Conservation (phyloP, 106 monocot species). For the Apostasia ramifera region DNA sequence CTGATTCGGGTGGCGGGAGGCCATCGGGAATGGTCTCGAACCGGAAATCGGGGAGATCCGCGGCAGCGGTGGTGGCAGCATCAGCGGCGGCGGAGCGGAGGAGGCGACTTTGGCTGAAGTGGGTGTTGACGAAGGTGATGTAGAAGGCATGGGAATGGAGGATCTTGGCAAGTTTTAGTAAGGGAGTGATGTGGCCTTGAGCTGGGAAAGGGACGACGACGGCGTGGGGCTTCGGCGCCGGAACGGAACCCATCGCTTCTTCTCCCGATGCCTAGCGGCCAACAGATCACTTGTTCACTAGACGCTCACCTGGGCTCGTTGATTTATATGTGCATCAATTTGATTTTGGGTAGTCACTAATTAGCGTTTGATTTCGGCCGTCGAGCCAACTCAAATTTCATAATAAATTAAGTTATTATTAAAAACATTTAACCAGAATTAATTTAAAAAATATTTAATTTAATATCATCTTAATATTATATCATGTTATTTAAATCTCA, state of each 20-base stretch:
- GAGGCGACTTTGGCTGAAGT: slow-evolving; percentile 26
- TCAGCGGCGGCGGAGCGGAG: slow-evolving; percentile 7
- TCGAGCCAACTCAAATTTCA: too few species aligned
- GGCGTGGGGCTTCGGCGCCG: slow-evolving; percentile 2
- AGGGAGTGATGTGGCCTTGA: slow-evolving; percentile 9
- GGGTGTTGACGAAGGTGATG: slow-evolving; percentile 38
- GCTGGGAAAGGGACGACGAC: slow-evolving; percentile 8
- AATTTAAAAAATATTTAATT: too few species aligned
- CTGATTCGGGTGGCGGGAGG: slow-evolving; percentile 10
- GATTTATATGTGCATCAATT: too few species aligned
- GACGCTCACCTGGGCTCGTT: too few species aligned
- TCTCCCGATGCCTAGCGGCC: background rate
- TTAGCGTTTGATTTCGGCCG: too few species aligned
- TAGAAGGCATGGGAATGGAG: slow-evolving; percentile 33
- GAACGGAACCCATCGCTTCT: background rate
- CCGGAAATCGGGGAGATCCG: slow-evolving; percentile 20
- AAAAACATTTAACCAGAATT: too few species aligned
- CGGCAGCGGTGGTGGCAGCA: background rate
- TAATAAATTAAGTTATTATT: too few species aligned
- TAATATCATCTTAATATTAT: too few species aligned
- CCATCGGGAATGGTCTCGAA: slow-evolving; percentile 41
- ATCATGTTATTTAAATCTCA: too few species aligned
- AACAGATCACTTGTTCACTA: too few species aligned
- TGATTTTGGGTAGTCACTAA: too few species aligned
- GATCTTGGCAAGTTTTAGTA: slow-evolving; percentile 17